Base-by-base conservation (phyloP, 495 filamentous ascomycete genomes). In the Talaromyces borbonicus region DNA sequence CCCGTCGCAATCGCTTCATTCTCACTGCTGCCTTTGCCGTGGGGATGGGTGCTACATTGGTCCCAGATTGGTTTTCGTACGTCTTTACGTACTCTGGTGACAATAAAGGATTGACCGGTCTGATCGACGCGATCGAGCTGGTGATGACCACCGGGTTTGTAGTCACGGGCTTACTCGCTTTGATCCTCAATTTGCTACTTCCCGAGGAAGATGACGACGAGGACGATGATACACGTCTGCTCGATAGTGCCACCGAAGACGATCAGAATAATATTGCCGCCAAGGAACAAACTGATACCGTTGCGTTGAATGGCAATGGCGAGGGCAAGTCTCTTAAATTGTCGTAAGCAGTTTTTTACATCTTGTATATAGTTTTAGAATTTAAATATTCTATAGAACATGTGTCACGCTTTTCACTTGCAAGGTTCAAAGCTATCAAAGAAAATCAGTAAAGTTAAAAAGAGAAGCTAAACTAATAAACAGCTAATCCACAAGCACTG, bases 1-100 rank as follows among this genome's bases (percentile, higher is more conserved):
- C 79, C 22, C 78, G 88, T 5, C 82, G 88, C 43, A 95, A 87
- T 56, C 76, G 89, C 3, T 96, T 95, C 63, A 83, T 96, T 56
- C 72, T 95, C 31, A 90, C 88, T 0, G 85, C 85, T 3, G 73
- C 80, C 5, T 71, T 95, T 35, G 63, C 85, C 0, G 55, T 94
- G 15, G 89, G 90, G 23, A 83, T 84, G 60, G 84, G 80, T 45
- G 87, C 87, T 5, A 94, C 86, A 0, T 61, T 95, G 8, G 83
- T 93, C 0, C 85, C 90, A 0, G 74, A 69, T 18, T 90, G 85
- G 71, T 90, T 88, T 63, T 55, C 55, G 27, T 79, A 78, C 50
- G 78, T 93, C 48, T 95, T 95, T 60, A 84, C 84, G 5, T 81
- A 82, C 50, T 52, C 48, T 0, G 87, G 87, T 14, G 66, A 77